Conservation (phyloP, 495 filamentous ascomycete genomes). For the Penicillium ochrochloron region DNA sequence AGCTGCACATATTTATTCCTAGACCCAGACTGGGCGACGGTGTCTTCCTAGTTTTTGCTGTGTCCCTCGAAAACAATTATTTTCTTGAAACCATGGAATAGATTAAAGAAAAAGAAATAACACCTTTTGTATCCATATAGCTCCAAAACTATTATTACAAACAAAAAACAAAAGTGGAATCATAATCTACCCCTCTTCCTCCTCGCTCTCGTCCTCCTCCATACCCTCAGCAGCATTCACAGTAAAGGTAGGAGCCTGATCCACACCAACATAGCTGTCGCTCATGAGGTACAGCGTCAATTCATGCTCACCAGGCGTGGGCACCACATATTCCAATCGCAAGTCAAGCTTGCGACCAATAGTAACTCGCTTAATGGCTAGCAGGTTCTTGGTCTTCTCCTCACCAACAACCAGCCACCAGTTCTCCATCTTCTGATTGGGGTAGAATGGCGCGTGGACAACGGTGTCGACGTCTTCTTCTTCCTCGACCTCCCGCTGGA, state of each 20-base stretch:
- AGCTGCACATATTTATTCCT: too few relatives aligned
- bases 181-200: slow-evolving; percentile 66
- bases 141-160: slow-evolving; percentile 31
- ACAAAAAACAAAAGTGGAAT: slow-evolving; percentile 31
- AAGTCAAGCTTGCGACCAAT: slow-evolving; percentile 77
- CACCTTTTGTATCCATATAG: slow-evolving; percentile 19
- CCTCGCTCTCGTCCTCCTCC: slow-evolving; percentile 91
- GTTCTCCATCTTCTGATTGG: slow-evolving; percentile 91
- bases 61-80: too few relatives aligned
- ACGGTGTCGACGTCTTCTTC: slow-evolving; percentile 77
- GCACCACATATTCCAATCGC: slow-evolving; percentile 86
- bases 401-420: slow-evolving; percentile 96
- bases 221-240: slow-evolving; percentile 87
- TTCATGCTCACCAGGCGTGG: slow-evolving; percentile 81
- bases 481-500: slow-evolving; percentile 83
- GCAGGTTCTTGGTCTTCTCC: slow-evolving; percentile 79
- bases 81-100: background rate
- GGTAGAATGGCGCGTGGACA: slow-evolving; percentile 96
- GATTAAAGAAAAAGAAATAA: slow-evolving; percentile 9
- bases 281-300: slow-evolving; percentile 95
- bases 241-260: slow-evolving; percentile 89
- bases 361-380: slow-evolving; percentile 94
- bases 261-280: slow-evolving; percentile 96
- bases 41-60: too few relatives aligned
- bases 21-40: too few relatives aligned